These are phyloP conservation scores for Seiridium unicorne DNA, from an alignment of 2,329 filamentous ascomycete species.

Conservation along the genomic window DNA sequence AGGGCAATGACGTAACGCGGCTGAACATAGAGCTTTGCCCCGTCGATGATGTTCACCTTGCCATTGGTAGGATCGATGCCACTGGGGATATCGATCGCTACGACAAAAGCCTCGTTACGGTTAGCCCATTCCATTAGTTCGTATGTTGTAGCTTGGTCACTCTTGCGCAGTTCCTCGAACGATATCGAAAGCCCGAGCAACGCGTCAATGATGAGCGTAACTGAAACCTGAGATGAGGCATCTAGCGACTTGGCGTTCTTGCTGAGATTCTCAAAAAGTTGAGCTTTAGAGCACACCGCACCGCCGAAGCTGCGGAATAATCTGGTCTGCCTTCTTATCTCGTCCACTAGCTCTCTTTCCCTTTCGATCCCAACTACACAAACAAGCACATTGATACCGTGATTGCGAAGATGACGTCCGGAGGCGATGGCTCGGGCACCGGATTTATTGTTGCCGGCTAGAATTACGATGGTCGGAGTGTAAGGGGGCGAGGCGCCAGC, in stretches of 20 bases:
- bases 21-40: conserved; percentile 74
- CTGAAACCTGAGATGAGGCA: conserved; percentile 22
- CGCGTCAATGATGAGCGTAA: conserved; percentile 64
- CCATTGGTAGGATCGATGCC: conserved; percentile 81
- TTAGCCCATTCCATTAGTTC: conserved; percentile 95
- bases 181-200: conserved; percentile 82
- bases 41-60: conserved; percentile 65
- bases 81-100: conserved; percentile 89
- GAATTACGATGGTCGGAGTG: conserved; percentile 58
- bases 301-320: conserved; percentile 84
- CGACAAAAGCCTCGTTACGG: conserved; percentile 74
- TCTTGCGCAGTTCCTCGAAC: conserved; percentile 82
- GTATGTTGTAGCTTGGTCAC: conserved; percentile 80
- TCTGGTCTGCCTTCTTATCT: conserved; percentile 76
- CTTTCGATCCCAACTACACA: conserved; percentile 84
- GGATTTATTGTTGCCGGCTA: conserved; percentile 95
- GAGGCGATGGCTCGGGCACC: conserved; percentile 83
- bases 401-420: conserved; percentile 81
- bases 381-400: conserved; percentile 76
- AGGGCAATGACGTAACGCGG: conserved; percentile 82
- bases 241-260: conserved; percentile 36
- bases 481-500: conserved; percentile 28
- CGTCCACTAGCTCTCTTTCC: conserved; percentile 76
- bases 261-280: conserved; percentile 60
- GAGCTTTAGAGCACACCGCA: conserved; percentile 60